phyloP scores from a whole-genome alignment of 495 filamentous ascomycete species.

The Penicillium silybi region DNA sequence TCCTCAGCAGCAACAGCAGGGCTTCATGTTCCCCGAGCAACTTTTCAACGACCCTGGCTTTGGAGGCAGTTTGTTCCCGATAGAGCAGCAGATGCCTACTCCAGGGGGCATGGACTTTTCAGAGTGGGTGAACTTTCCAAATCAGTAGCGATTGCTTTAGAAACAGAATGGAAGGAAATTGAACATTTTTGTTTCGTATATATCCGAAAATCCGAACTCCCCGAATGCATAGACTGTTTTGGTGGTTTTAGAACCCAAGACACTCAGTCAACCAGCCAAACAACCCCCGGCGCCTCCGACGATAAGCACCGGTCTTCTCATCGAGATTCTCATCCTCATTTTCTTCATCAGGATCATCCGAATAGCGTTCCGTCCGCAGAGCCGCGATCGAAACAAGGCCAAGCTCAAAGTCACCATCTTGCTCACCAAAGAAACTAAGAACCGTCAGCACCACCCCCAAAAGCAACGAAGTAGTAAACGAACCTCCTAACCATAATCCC shows the following conservation, averaged over 20 bases:
- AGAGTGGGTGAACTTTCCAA: constrained; percentile 43
- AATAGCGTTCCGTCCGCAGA: constrained; percentile 20
- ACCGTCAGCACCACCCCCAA: not conserved
- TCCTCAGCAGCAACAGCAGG: constrained; percentile 14
- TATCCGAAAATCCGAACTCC: not conserved
- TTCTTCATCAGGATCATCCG: constrained; percentile 14
- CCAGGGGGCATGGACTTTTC: constrained; percentile 41
- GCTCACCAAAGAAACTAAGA: constrained; percentile 68
- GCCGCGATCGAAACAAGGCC: constrained; percentile 50
- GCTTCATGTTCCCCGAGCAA: constrained; percentile 40
- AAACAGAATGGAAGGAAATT: not conserved
- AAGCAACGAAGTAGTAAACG: constrained; percentile 18
- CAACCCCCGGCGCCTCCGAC: constrained; percentile 4
- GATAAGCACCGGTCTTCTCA: constrained; percentile 6
- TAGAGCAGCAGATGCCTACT: constrained; percentile 33
- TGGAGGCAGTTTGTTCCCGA: constrained; percentile 35
- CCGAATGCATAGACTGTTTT: not conserved
- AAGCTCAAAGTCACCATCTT: constrained; percentile 65
- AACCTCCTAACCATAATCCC: constrained; percentile 78
- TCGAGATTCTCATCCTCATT: constrained; percentile 4
- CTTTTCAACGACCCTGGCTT: constrained; percentile 37
- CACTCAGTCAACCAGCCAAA: constrained; percentile 15
- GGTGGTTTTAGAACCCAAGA: constrained; percentile 1
- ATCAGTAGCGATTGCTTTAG: constrained; percentile 23
- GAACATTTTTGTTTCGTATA: not conserved